Conservation (phyloP, 148 eudicot genomes). For the Rhododendron vialii region DNA sequence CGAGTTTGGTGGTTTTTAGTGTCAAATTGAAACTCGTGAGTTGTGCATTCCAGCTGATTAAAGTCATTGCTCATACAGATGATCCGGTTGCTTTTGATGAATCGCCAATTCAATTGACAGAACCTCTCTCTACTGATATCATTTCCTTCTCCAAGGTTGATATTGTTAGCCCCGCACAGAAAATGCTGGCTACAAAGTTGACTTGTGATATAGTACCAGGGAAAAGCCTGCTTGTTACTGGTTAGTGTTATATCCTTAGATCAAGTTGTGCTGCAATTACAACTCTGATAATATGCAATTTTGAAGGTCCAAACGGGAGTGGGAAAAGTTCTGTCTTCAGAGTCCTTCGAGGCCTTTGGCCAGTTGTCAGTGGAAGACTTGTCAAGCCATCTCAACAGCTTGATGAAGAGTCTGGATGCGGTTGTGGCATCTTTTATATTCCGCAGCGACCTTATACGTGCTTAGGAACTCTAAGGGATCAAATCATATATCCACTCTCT, state of each 20-base stretch:
- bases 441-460: slow-evolving; percentile 95
- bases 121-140: slow-evolving; percentile 31
- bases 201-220: slow-evolving; percentile 69
- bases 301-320: slow-evolving; percentile 95
- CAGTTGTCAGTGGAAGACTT: slow-evolving; percentile 69
- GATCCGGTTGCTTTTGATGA: slow-evolving; percentile 26
- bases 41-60: slow-evolving; percentile 21
- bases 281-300: slow-evolving; percentile 8
- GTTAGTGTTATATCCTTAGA: slow-evolving; percentile 40
- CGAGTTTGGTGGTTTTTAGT: neutral
- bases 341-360: slow-evolving; percentile 96
- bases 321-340: slow-evolving; percentile 96
- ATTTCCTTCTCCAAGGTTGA: slow-evolving; percentile 84
- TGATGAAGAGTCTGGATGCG: slow-evolving; percentile 44
- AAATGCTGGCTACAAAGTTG: slow-evolving; percentile 68
- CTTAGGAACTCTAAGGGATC: slow-evolving; percentile 91
- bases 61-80: slow-evolving; percentile 40
- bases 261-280: slow-evolving; percentile 5
- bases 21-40: neutral
- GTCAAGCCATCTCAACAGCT: slow-evolving; percentile 52
- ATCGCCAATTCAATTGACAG: slow-evolving; percentile 23
- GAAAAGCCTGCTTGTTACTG: slow-evolving; percentile 89
- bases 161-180: slow-evolving; percentile 76
- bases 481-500: slow-evolving; percentile 90
- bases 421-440: slow-evolving; percentile 77